Evolutionary conservation across 208 protist species (phyloP).

Genomic region (Zelonia costaricensis): DNA sequence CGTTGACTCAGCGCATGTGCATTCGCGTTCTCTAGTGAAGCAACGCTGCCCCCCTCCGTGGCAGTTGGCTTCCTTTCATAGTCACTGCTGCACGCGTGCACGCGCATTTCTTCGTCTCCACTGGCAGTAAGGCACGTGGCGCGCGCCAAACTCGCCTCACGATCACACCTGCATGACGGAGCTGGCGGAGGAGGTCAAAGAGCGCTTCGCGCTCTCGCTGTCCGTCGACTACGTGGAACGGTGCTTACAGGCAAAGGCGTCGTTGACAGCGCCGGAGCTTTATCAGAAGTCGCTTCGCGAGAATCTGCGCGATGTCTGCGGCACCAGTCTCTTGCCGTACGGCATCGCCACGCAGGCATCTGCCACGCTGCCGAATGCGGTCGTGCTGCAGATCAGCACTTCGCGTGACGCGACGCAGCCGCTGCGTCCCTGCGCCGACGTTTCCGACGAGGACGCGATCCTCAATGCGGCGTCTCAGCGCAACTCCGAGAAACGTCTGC

Average conservation of each 20-base stretch:
- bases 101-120: not conserved
- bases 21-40: too few relatives aligned
- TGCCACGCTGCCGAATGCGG: constrained; percentile 37
- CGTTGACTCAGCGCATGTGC: too few relatives aligned
- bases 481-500: constrained; percentile 49
- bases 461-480: constrained; percentile 50
- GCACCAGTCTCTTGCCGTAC: constrained; percentile 55
- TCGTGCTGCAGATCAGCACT: constrained; percentile 74
- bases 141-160: too few relatives aligned
- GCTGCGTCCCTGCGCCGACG: constrained; percentile 66
- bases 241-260: constrained; percentile 10
- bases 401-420: constrained; percentile 84
- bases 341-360: constrained; percentile 45
- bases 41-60: too few relatives aligned
- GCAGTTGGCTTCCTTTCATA: too few relatives aligned
- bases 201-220: constrained; percentile 46
- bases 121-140: too few relatives aligned
- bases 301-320: constrained; percentile 64
- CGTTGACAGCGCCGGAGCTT: constrained; percentile 40
- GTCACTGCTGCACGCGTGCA: not conserved
- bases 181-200: constrained; percentile 40
- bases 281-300: constrained; percentile 57
- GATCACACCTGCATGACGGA: constrained; percentile 22
- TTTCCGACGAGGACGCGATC: constrained; percentile 50
- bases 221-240: constrained; percentile 65